Evolutionary conservation across 305 asterid species (phyloP), one percentile per base, ranked within the genome.

Genomic region (Fraxinus latifolia): DNA sequence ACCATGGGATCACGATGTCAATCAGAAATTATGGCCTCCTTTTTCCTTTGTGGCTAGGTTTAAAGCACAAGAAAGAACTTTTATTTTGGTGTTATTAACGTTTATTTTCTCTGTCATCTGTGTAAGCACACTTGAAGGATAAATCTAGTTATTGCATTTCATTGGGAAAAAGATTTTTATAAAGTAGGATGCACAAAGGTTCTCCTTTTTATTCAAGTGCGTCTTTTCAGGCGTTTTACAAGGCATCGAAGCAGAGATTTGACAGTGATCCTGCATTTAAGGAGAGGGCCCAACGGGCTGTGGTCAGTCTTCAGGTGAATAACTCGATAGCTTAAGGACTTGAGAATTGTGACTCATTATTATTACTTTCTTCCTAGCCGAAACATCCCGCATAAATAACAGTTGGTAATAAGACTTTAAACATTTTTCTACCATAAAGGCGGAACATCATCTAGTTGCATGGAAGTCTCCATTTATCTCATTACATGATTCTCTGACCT

Each of bases 231-330:
- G 92, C 85, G 82, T 92, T 95, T 82, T 95, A 95, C 60, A 95
- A 95, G 89, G 97, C 94, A n/a, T 95, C 99, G 8, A 94, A 95
- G 91, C 85, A 81, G 84, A 91, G 89, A 88, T 95, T 95, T 88
- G 98, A 95, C 42, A 78, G 76, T 17, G 98, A 95, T 85, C 83
- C 93, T 83, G 93, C 25, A 33, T 95, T 95, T 85, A 95, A 93
- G 89, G 97, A 91, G 90, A 91, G 86, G 88, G 99, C 99, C 58
- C 98, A 94, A 72, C 83, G 34, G 81, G 99, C 99, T 3, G 99
- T 95, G 7, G 98, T 95, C 85, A 90, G 95, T 90, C 97, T 94
- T 82, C 97, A 95, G 99, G 99, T 95, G 86, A 83, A 84, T 72
- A 55, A 73, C 31, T 34, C n/a, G 68, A 36, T 80, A 58, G 76